A percentile compares a stretch with the other conserved stretches of the same genome.
phyloP scores from a whole-genome alignment of 2,329 filamentous ascomycete genomes.

The Tolypocladium tundrense region DNA sequence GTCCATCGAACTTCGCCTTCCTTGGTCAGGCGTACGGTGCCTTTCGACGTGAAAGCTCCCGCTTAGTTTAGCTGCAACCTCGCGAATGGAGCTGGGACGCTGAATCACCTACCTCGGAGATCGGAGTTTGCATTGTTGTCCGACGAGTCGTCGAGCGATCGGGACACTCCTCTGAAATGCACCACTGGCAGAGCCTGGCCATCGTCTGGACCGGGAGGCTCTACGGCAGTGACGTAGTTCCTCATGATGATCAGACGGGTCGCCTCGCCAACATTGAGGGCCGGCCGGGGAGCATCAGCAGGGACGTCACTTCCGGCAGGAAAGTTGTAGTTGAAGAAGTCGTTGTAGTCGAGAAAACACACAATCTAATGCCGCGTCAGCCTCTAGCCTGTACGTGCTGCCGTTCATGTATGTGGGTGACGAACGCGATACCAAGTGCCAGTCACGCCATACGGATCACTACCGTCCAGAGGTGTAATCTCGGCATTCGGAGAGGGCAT shows the following conservation, averaged over 20 bases:
- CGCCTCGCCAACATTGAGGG: slow-evolving; percentile 54
- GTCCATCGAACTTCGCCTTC: slow-evolving; percentile 70
- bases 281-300: slow-evolving; percentile 32
- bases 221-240: slow-evolving; percentile 50
- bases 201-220: slow-evolving; percentile 47
- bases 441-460: slow-evolving; percentile 61
- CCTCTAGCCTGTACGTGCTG: background rate
- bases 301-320: slow-evolving; percentile 28
- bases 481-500: slow-evolving; percentile 23
- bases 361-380: slow-evolving; percentile 24
- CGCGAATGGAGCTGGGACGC: too few species aligned
- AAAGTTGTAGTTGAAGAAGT: slow-evolving; percentile 67
- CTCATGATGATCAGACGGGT: slow-evolving; percentile 62
- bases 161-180: slow-evolving; percentile 54
- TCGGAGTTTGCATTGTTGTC: slow-evolving; percentile 60
- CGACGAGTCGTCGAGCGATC: slow-evolving; percentile 52
- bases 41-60: slow-evolving; percentile 24
- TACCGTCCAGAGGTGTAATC: slow-evolving; percentile 32
- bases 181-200: slow-evolving; percentile 52
- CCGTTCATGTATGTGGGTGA: slow-evolving; percentile 2
- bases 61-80: slow-evolving; percentile 8
- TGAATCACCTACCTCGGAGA: slow-evolving; percentile 43
- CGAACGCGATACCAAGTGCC: slow-evolving; percentile 62
- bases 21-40: slow-evolving; percentile 53
- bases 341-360: slow-evolving; percentile 55